These are phyloP conservation scores for Litchi chinensis DNA, from an alignment of 345 rosid species.

Conservation along the genomic window DNA sequence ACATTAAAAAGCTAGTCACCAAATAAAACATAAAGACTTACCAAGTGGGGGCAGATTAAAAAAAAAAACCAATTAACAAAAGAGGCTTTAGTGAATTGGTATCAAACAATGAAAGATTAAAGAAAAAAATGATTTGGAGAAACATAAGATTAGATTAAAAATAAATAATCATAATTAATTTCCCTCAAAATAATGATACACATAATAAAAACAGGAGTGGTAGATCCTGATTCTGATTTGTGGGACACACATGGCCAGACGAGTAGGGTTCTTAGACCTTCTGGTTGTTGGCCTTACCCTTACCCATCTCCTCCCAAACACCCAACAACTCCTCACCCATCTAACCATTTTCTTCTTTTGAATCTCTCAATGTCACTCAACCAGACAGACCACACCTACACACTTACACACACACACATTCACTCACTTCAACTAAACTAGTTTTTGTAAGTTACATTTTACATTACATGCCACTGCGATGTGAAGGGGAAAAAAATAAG, in stretches of 20 bases:
- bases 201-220: slow-evolving; percentile 34
- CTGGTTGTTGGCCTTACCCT: slow-evolving; percentile 49
- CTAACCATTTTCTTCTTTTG: slow-evolving; percentile 2
- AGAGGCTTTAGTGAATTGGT: not conserved
- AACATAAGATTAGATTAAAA: not conserved
- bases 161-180: slow-evolving; percentile 19
- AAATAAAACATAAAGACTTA: not conserved
- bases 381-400: slow-evolving; percentile 3
- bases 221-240: slow-evolving; percentile 66
- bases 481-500: slow-evolving; percentile 13
- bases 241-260: slow-evolving; percentile 63
- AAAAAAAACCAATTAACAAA: not conserved
- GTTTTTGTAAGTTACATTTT: slow-evolving; percentile 7
- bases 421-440: not conserved
- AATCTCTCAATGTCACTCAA: slow-evolving; percentile 3
- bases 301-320: slow-evolving; percentile 31
- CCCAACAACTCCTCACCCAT: slow-evolving; percentile 46
- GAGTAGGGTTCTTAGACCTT: slow-evolving; percentile 37
- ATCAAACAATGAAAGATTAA: not conserved
- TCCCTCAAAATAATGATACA: slow-evolving; percentile 22
- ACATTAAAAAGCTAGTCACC: not conserved
- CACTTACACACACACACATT: not conserved
- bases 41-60: not conserved
- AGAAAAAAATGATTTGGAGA: not conserved
- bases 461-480: slow-evolving; percentile 10